phyloP scores from a whole-genome alignment of 108 stramenopile species.

The Pseudonitzschia delicatissima region DNA sequence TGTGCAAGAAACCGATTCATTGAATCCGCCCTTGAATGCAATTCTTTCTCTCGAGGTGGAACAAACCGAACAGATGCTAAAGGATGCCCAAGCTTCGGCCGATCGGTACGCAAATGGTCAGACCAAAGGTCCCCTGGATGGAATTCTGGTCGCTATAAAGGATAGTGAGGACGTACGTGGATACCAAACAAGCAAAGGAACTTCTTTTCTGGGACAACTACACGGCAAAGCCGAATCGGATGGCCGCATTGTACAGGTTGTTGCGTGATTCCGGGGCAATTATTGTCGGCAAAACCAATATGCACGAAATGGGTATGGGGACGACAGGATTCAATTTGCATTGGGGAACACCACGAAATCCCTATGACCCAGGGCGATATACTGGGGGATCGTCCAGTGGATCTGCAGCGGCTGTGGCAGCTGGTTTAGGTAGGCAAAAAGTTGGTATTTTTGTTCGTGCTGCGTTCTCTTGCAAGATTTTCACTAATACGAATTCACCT shows the following conservation, averaged over 20 bases:
- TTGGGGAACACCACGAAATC: conserved; percentile 26
- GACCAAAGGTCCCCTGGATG: too few relatives aligned
- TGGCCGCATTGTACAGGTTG: conserved; percentile 19
- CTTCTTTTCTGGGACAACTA: neutral
- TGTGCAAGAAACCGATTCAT: too few relatives aligned
- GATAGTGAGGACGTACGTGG: conserved; percentile 24
- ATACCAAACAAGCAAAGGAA: neutral
- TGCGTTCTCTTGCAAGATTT: too few relatives aligned
- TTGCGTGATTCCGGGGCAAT: conserved; percentile 17
- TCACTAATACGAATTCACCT: too few relatives aligned
- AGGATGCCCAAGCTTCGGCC: too few relatives aligned
- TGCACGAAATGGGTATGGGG: conserved; percentile 8
- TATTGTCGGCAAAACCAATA: conserved; percentile 18
- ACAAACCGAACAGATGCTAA: too few relatives aligned
- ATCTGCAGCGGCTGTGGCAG: conserved; percentile 57
- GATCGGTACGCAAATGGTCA: too few relatives aligned
- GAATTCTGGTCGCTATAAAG: conserved; percentile 47
- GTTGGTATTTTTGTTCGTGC: too few relatives aligned
- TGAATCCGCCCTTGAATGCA: too few relatives aligned
- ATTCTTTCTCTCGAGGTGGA: too few relatives aligned
- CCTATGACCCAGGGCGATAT: conserved; percentile 24
- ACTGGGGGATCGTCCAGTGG: conserved; percentile 63
- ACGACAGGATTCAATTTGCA: conserved; percentile 29
- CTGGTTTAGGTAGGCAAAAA: too few relatives aligned
- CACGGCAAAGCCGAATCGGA: conserved; percentile 1